Conservation (phyloP, 2,329 filamentous ascomycete genomes). For the Thielaviopsis musarum region DNA sequence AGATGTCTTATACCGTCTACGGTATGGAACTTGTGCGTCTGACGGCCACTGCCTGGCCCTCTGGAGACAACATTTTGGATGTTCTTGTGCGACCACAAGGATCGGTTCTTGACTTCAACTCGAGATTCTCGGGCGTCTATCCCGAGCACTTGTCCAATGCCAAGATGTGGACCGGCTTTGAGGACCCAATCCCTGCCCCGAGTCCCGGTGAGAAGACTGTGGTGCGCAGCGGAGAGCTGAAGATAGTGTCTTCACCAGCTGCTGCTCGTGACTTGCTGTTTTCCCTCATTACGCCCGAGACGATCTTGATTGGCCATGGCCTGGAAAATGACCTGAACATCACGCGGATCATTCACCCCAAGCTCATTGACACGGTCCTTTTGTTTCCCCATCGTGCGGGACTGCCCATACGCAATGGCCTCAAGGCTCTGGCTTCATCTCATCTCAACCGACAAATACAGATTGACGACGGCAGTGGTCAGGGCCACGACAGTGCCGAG, state of each 20-base stretch:
- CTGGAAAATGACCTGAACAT: constrained; percentile 91
- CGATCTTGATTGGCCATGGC: constrained; percentile 79
- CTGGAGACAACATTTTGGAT: constrained; percentile 58
- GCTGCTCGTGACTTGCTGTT: constrained; percentile 65
- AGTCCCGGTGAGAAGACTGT: constrained; percentile 16
- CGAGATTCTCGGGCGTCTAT: constrained; percentile 75
- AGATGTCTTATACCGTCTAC: constrained; percentile 88
- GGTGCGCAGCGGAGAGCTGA: constrained; percentile 30
- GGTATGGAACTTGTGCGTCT: constrained; percentile 82
- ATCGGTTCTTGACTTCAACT: constrained; percentile 78
- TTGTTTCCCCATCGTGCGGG: constrained; percentile 66
- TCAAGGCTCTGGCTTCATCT: constrained; percentile 58
- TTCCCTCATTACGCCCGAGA: constrained; percentile 54
- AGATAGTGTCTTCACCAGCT: constrained; percentile 59
- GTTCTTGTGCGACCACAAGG: constrained; percentile 72
- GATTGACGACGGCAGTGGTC: constrained; percentile 32
- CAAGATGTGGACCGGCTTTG: constrained; percentile 30
- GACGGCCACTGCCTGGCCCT: constrained; percentile 78
- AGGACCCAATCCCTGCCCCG: constrained; percentile 15
- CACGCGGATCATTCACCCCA: constrained; percentile 67
- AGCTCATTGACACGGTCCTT: constrained; percentile 69
- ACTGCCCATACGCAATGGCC: constrained; percentile 57
- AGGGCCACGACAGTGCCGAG: constrained; percentile 71
- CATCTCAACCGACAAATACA: constrained; percentile 67
- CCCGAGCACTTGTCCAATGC: constrained; percentile 61